Conservation (phyloP, 345 rosid genomes). For the Combretum micranthum region DNA sequence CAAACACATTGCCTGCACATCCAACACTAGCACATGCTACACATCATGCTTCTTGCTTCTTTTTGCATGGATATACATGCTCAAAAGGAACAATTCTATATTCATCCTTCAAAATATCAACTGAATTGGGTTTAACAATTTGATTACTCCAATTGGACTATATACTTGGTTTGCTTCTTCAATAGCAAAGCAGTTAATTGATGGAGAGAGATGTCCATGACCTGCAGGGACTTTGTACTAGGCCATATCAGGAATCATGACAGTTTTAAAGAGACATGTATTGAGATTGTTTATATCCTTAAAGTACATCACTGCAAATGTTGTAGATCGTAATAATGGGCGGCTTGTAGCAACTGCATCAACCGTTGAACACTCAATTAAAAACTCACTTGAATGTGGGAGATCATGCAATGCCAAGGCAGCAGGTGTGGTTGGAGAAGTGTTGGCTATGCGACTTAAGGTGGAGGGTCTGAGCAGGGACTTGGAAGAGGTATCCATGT, state of each 20-base stretch:
- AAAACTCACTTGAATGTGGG: slow-evolving; percentile 65
- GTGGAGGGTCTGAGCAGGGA: slow-evolving; percentile 67
- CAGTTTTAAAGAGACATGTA: slow-evolving; percentile 53
- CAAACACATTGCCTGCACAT: too few species aligned
- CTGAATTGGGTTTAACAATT: too few species aligned
- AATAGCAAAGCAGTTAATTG: too few species aligned
- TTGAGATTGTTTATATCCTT: slow-evolving; percentile 62
- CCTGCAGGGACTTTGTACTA: too few species aligned
- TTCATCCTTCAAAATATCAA: too few species aligned
- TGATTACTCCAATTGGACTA: too few species aligned
- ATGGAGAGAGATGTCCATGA: too few species aligned
- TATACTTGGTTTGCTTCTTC: too few species aligned
- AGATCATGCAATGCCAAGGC: slow-evolving; percentile 82
- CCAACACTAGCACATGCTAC: too few species aligned
- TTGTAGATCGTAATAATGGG: slow-evolving; percentile 77
- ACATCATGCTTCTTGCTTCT: too few species aligned
- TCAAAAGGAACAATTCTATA: too few species aligned
- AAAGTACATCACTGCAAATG: slow-evolving; percentile 74
- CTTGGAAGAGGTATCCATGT: slow-evolving; percentile 70
- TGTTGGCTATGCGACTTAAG: slow-evolving; percentile 70
- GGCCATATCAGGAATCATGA: slow-evolving; percentile 24
- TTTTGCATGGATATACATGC: too few species aligned
- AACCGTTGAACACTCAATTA: slow-evolving; percentile 71
- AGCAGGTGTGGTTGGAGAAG: slow-evolving; percentile 69
- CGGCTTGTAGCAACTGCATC: slow-evolving; percentile 64